These are phyloP conservation scores for Fusarium citri DNA, from an alignment of 2,329 filamentous ascomycete species.

Conservation along the genomic window DNA sequence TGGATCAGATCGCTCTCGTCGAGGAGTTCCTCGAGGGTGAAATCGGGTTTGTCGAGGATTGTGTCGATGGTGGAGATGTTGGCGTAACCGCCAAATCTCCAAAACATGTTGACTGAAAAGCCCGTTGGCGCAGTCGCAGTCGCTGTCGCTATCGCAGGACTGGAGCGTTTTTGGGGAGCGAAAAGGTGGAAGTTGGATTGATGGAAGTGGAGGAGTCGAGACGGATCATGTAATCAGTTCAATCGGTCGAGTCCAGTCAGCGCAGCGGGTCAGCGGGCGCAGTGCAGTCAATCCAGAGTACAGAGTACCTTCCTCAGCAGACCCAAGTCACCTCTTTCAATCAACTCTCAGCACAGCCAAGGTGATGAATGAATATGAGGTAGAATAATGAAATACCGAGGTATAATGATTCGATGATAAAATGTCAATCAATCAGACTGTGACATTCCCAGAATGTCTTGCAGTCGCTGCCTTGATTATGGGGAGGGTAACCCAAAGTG, in stretches of 20 bases:
- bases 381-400: too few species aligned
- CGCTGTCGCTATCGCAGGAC: conserved; percentile 49
- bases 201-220: conserved; percentile 40
- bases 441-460: conserved; percentile 36
- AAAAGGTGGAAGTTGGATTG: conserved; percentile 25
- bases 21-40: conserved; percentile 93
- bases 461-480: conserved; percentile 19
- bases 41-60: conserved; percentile 95
- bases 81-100: conserved; percentile 99
- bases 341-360: conserved; percentile 10
- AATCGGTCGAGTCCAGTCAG: conserved; percentile 36
- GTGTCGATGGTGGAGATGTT: conserved; percentile 97
- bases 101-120: conserved; percentile 84
- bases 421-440: conserved; percentile 4
- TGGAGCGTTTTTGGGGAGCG: conserved; percentile 40
- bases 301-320: background rate
- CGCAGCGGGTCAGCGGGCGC: conserved; percentile 30
- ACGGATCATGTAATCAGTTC: conserved; percentile 45
- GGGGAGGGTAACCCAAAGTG: conserved; percentile 7
- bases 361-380: background rate
- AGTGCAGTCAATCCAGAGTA: background rate
- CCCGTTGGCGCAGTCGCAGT: conserved; percentile 49
- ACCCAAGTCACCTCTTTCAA: background rate
- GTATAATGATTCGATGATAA: conserved; percentile 1
- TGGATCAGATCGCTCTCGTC: conserved; percentile 97